phyloP scores from a whole-genome alignment of 2,329 filamentous ascomycete species.

The Ceratocystis destructans region DNA sequence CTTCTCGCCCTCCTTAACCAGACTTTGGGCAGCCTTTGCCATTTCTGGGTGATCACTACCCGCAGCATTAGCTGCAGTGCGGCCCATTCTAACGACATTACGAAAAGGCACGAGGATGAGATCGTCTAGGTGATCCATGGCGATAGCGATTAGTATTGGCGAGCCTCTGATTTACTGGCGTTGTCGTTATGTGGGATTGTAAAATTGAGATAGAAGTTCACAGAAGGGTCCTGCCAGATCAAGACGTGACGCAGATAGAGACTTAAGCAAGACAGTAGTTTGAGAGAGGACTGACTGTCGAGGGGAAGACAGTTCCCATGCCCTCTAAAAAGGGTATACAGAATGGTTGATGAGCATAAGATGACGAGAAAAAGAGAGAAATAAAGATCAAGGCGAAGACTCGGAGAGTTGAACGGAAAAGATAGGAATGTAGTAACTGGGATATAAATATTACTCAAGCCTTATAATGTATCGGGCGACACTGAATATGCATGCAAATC shows the following conservation, averaged over 20 bases:
- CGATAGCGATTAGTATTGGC: neutral
- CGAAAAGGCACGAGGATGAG: slow-evolving; percentile 39
- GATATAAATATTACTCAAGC: neutral
- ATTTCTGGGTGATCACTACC: slow-evolving; percentile 32
- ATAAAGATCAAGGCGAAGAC: neutral
- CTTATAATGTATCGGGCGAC: neutral
- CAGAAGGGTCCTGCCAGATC: no score
- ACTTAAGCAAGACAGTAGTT: neutral
- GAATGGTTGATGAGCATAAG: neutral
- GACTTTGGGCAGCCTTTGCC: slow-evolving; percentile 36
- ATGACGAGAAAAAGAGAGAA: neutral
- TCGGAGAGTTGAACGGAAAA: neutral
- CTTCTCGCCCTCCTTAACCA: slow-evolving; percentile 37
- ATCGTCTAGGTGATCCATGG: slow-evolving; percentile 31
- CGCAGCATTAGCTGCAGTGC: slow-evolving; percentile 35
- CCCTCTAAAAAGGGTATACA: neutral
- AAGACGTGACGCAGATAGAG: neutral
- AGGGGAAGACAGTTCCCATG: neutral
- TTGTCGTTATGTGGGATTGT: neutral
- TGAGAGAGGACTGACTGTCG: neutral
- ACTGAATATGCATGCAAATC: neutral
- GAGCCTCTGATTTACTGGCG: neutral
- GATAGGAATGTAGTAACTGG: neutral
- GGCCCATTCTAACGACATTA: slow-evolving; percentile 40
- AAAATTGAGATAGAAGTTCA: no score